Evolutionary conservation across 169 alveolate genomes (phyloP), one percentile per base, ranked within the genome.

Genomic region (Cyclospora cayetanensis): DNA sequence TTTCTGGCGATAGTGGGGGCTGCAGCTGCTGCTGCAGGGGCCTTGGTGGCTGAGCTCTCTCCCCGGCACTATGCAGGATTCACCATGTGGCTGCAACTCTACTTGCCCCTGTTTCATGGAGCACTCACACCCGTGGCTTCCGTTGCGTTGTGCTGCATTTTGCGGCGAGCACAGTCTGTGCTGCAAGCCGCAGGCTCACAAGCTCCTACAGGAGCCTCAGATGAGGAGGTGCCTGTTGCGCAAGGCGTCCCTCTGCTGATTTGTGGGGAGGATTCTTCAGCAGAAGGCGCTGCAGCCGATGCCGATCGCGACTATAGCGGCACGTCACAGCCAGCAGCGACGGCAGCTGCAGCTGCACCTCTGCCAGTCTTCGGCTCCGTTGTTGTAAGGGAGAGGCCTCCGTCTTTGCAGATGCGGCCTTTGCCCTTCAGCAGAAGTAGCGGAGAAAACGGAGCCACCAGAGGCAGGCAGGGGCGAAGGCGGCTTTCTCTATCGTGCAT

Each of bases 201-300:
- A n/a, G 80, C 74, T 63, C 42, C 34, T 63, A 18, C 74, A 2
- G 74, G 5, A 20, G 80, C 52, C 20, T 25, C 15, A 34, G 80
- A 27, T 12, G 43, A n/a, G 39, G 41, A 34, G 7, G 41, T 9
- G 0, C 39, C 80, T 68, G 27, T 50, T 68, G 80, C 46, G 31
- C 80, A 68, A 7, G 80, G 43, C 34, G 80, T 68, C 46, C 80
- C 80, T 25, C 80, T 68, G 80, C 52, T 68, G 80, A 7, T 68
- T 5, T 34, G 43, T 34, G 80, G 39, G 27, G 52, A 42, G 2
- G 3, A 42, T 12, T 25, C 22, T 15, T 42, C 29, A 7, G 50
- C 80, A 15, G 80, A 11, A 7, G 31, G 77, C 35, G 80, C 80
- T 9, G 80, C 80, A 68, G 80, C 80, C 31, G 80, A 42, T n/a